phyloP scores from a whole-genome alignment of 208 protist genomes.

The Crithidia expoeki region DNA sequence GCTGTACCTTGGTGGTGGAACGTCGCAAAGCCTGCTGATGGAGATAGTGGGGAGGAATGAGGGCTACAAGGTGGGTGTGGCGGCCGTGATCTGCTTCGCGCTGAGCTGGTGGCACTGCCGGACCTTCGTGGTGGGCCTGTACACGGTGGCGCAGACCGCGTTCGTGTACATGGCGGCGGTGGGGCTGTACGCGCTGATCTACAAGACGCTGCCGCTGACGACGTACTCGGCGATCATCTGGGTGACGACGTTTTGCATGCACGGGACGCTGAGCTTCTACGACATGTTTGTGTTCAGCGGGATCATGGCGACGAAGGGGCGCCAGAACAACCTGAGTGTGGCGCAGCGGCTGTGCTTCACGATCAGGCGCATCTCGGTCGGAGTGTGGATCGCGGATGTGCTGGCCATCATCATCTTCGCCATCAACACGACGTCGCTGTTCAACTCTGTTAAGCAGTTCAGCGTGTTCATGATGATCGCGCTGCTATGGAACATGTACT shows the following conservation, averaged over 20 bases:
- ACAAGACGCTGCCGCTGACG: slow-evolving; percentile 43
- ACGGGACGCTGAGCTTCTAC: slow-evolving; percentile 69
- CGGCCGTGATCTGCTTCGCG: slow-evolving; percentile 38
- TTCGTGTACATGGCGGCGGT: slow-evolving; percentile 46
- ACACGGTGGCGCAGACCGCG: slow-evolving; percentile 39
- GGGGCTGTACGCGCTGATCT: slow-evolving; percentile 48
- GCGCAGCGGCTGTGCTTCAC: slow-evolving; percentile 66
- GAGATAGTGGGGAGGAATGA: slow-evolving; percentile 28
- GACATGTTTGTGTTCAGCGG: slow-evolving; percentile 67
- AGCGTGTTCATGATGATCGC: slow-evolving; percentile 67
- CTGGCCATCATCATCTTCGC: slow-evolving; percentile 58
- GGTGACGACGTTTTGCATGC: slow-evolving; percentile 60
- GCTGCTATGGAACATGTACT: slow-evolving; percentile 67
- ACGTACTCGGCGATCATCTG: slow-evolving; percentile 49
- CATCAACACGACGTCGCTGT: slow-evolving; percentile 58
- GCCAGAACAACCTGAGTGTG: slow-evolving; percentile 67
- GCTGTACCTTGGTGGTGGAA: slow-evolving; percentile 41
- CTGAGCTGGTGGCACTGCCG: slow-evolving; percentile 46
- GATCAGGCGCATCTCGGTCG: slow-evolving; percentile 41
- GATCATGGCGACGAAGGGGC: slow-evolving; percentile 60
- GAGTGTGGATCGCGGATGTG: slow-evolving; percentile 51
- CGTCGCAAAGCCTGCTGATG: slow-evolving; percentile 37
- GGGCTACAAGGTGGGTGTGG: slow-evolving; percentile 48
- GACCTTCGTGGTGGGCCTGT: slow-evolving; percentile 42
- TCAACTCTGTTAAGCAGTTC: slow-evolving; percentile 53